Evolutionary conservation across 73 alveolate genomes (phyloP), one percentile per base, ranked within the genome.

Genomic region (Stentor roeselii): DNA sequence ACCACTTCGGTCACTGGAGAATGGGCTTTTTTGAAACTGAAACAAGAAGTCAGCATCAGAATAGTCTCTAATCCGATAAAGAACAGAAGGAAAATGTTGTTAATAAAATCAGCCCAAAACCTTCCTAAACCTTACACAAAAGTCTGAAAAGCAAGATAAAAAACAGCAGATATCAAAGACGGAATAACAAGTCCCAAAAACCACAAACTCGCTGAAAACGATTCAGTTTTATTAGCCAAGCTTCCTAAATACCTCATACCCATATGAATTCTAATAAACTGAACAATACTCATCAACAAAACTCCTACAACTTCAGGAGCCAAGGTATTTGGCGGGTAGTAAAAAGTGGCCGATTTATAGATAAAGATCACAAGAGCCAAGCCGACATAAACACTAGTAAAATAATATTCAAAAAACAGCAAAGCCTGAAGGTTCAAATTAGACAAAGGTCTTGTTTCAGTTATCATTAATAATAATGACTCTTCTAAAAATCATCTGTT

Each of bases 371-470:
- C 39, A 15, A 76, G 6, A 6, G 86, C 75, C 3, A 78, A 59
- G n/a, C 40, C 75, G 41, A 78, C 35, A 42, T 60, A 85, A 39
- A 75, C 58, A 77, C 75, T 59, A 21, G 90, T 61, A 38, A 31
- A 85, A 39, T 75, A 76, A 60, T 76, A 85, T 39, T 85, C 90
- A 38, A 85, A 85, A 58, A 27, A 85, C 37, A 85, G 76, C 86
- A 85, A 39, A 3, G 67, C 74, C 67, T 85, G 87, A 2, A 83
- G 42, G 15, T 83, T 39, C 40, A 83, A 84, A 67, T 27, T 67
- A 1, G 80, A 21, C 41, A 34, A 27, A 1, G 80, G 80, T 50
- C 67, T 6, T 21, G 67, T 21, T 6, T 21, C 21, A 6, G 21
- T 50, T 50, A 11, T 50, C 67, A 11, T 50, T 50, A 21, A 50